phyloP scores from a whole-genome alignment of 176 grass and related monocot genomes.

The Avena eriantha region DNA sequence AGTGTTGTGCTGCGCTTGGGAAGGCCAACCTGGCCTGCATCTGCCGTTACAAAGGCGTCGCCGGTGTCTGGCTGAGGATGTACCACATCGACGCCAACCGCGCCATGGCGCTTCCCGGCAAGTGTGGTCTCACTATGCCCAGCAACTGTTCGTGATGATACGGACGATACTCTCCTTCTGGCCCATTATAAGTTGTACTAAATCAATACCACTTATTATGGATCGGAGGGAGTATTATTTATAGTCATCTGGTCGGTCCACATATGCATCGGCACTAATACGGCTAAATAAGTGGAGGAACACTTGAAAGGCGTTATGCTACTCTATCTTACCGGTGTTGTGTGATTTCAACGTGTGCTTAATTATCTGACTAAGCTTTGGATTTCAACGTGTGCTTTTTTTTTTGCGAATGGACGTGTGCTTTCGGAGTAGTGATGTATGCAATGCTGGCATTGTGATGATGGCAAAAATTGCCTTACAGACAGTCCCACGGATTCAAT shows the following conservation, averaged over 20 bases:
- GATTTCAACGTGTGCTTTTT: too few species aligned
- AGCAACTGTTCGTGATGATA: not conserved
- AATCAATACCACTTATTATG: too few species aligned
- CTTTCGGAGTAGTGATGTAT: too few species aligned
- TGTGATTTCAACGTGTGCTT: not conserved
- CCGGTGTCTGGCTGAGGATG: conserved; percentile 50
- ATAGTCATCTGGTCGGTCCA: not conserved
- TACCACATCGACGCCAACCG: conserved; percentile 61
- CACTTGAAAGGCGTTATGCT: not conserved
- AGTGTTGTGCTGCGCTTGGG: conserved; percentile 53
- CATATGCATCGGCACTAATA: not conserved
- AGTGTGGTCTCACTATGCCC: conserved; percentile 30
- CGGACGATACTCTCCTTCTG: too few species aligned
- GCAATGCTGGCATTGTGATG: too few species aligned
- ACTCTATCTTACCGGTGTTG: not conserved
- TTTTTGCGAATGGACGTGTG: too few species aligned
- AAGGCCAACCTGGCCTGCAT: conserved; percentile 57
- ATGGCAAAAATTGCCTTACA: too few species aligned
- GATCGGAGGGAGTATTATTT: too few species aligned
- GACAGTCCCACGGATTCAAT: too few species aligned
- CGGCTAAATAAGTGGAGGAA: not conserved
- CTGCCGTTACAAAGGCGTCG: conserved; percentile 57
- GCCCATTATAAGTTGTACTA: too few species aligned
- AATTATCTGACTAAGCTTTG: too few species aligned
- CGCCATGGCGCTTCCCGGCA: conserved; percentile 60